phyloP scores from a whole-genome alignment of 2,329 filamentous ascomycete genomes.

The Camptophora hylomeconis region DNA sequence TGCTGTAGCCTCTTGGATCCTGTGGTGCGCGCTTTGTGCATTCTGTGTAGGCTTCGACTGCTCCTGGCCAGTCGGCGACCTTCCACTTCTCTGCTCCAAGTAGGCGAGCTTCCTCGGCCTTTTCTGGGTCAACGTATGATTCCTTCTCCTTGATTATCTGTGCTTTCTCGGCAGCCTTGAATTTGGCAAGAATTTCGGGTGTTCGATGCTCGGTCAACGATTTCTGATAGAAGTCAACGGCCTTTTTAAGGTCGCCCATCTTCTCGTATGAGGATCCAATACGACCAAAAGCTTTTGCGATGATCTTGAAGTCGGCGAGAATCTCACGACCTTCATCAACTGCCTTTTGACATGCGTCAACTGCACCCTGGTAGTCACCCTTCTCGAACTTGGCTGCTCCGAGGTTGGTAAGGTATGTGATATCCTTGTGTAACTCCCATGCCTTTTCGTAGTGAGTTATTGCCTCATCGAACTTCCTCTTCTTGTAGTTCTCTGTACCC shows the following conservation, averaged over 20 bases:
- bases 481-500: slow-evolving; percentile 95
- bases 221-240: slow-evolving; percentile 81
- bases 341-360: slow-evolving; percentile 77
- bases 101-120: slow-evolving; percentile 91
- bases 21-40: slow-evolving; percentile 94
- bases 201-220: slow-evolving; percentile 95
- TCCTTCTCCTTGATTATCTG: slow-evolving; percentile 63
- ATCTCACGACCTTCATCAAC: slow-evolving; percentile 80
- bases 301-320: slow-evolving; percentile 93
- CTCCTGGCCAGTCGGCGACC: slow-evolving; percentile 85
- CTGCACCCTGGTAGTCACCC: slow-evolving; percentile 77
- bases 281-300: slow-evolving; percentile 81
- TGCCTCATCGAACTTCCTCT: slow-evolving; percentile 87
- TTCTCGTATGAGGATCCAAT: slow-evolving; percentile 94
- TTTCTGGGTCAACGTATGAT: slow-evolving; percentile 76
- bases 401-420: slow-evolving; percentile 94
- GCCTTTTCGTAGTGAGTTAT: slow-evolving; percentile 91
- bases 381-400: slow-evolving; percentile 93
- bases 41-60: slow-evolving; percentile 85
- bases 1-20: slow-evolving; percentile 89
- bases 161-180: slow-evolving; percentile 77
- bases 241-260: slow-evolving; percentile 62
- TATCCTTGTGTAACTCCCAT: slow-evolving; percentile 90
- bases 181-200: slow-evolving; percentile 83
- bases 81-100: slow-evolving; percentile 96